A percentile compares a stretch with the other conserved stretches of the same genome.
phyloP scores from a whole-genome alignment of 305 asterid species.

The Caryopteris hybrid region DNA sequence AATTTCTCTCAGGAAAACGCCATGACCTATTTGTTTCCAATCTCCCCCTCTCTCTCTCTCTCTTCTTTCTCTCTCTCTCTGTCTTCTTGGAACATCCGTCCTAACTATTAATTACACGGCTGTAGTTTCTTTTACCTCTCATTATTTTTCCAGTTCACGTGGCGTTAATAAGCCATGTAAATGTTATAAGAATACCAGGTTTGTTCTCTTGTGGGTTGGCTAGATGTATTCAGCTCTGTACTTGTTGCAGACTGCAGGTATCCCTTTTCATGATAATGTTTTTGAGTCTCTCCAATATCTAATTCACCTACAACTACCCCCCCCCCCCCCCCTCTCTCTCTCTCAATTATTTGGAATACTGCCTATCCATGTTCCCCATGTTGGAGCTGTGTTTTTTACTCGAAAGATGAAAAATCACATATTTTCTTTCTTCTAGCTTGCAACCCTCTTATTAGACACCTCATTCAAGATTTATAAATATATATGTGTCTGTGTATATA shows the following conservation, averaged over 20 bases:
- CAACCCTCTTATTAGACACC: no score
- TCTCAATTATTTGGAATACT: conserved; percentile 20
- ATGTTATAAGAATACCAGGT: conserved; percentile 26
- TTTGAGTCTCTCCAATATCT: no score
- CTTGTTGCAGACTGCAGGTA: conserved; percentile 15
- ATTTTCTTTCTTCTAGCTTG: no score
- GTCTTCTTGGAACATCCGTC: conserved; percentile 39
- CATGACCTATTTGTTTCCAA: no score
- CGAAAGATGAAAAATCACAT: not conserved
- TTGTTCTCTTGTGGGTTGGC: conserved; percentile 55
- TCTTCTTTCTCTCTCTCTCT: conserved; percentile 19
- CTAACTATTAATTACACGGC: no score
- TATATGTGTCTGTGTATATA: no score
- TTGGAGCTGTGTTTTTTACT: conserved; percentile 7
- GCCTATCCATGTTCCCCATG: conserved; percentile 18
- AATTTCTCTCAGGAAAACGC: conserved; percentile 40
- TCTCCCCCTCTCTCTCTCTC: conserved; percentile 6
- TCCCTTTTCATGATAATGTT: conserved; percentile 33
- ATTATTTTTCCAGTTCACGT: conserved; percentile 43
- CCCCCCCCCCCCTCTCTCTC: conserved; percentile 20
- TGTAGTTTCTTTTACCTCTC: not conserved
- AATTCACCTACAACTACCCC: no score
- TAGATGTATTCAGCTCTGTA: conserved; percentile 29
- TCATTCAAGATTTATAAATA: no score
- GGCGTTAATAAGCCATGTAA: conserved; percentile 25